A percentile compares a stretch with the other conserved stretches of the same genome.
These are phyloP conservation scores for Leptomonas pyrrhocoris DNA, from an alignment of 208 protist species.

Conservation along the genomic window DNA sequence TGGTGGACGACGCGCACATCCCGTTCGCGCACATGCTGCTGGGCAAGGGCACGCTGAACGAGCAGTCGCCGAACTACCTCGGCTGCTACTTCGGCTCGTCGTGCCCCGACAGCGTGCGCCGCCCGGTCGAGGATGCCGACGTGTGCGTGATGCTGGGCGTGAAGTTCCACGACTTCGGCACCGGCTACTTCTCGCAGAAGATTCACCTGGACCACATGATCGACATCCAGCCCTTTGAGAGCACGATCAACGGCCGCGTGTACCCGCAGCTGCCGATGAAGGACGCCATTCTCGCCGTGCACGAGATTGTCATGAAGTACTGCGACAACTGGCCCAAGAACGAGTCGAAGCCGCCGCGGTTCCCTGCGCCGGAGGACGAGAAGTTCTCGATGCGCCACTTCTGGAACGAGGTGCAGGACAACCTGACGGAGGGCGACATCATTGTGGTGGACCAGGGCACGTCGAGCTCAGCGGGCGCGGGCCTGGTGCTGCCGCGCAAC, in stretches of 20 bases:
- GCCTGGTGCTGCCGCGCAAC: constrained; percentile 37
- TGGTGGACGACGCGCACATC: constrained; percentile 45
- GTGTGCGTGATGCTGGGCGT: constrained; percentile 39
- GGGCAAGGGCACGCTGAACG: constrained; percentile 49
- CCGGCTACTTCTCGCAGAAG: constrained; percentile 48
- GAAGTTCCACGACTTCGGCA: constrained; percentile 63
- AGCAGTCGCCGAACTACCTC: constrained; percentile 50
- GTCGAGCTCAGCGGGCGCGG: constrained; percentile 33
- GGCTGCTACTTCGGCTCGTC: constrained; percentile 40
- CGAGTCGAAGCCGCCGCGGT: constrained; percentile 17
- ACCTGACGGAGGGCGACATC: constrained; percentile 40
- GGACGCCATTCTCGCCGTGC: constrained; percentile 30
- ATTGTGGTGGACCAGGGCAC: constrained; percentile 52
- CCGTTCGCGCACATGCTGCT: constrained; percentile 44
- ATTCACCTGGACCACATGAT: constrained; percentile 18
- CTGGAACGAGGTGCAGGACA: constrained; percentile 42
- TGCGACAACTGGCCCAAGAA: constrained; percentile 20
- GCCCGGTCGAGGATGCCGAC: constrained; percentile 34
- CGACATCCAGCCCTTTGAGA: constrained; percentile 39
- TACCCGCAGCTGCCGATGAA: constrained; percentile 36
- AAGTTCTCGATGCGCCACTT: constrained; percentile 41
- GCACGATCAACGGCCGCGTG: constrained; percentile 1
- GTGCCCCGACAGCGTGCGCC: neutral
- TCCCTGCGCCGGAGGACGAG: constrained; percentile 28
- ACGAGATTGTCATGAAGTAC: constrained; percentile 32